A percentile compares a stretch with the other conserved stretches of the same genome.
Conservation (phyloP, 108 stramenopile genomes). For the Bacterosira constricta region DNA sequence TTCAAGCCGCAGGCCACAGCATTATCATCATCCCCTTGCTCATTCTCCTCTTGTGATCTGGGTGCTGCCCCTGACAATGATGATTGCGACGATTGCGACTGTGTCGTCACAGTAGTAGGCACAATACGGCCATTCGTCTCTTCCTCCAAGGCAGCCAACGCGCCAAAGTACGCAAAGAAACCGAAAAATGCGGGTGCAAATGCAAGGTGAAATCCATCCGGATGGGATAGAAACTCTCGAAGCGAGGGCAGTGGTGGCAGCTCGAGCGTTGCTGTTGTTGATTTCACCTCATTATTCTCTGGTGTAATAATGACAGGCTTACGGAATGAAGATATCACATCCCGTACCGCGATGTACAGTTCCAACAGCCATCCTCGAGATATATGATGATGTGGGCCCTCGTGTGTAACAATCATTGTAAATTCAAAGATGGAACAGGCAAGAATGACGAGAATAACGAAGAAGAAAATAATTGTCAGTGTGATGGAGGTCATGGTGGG, state of each 20-base stretch:
- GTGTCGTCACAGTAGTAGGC: no score
- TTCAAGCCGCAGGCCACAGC: constrained; percentile 13
- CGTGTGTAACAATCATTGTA: constrained; percentile 2
- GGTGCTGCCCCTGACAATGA: background rate
- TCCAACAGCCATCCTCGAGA: background rate
- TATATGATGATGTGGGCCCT: constrained; percentile 10
- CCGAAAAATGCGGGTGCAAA: constrained; percentile 88
- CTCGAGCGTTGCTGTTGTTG: background rate
- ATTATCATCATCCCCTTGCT: constrained; percentile 8
- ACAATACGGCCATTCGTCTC: constrained; percentile 44
- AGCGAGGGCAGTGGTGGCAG: constrained; percentile 37
- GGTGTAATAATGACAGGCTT: background rate
- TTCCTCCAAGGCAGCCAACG: constrained; percentile 63
- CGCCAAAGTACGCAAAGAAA: constrained; percentile 83
- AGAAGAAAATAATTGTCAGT: no score
- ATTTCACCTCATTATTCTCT: background rate
- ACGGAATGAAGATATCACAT: background rate
- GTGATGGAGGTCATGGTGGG: no score
- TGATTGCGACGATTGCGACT: no score
- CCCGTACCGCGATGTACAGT: background rate
- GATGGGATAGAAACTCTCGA: constrained; percentile 59
- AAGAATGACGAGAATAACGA: no score
- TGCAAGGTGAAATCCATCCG: constrained; percentile 67
- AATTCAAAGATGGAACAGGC: no score
- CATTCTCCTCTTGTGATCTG: background rate